Conservation (phyloP, 345 rosid species). For the Brassica cretica region DNA sequence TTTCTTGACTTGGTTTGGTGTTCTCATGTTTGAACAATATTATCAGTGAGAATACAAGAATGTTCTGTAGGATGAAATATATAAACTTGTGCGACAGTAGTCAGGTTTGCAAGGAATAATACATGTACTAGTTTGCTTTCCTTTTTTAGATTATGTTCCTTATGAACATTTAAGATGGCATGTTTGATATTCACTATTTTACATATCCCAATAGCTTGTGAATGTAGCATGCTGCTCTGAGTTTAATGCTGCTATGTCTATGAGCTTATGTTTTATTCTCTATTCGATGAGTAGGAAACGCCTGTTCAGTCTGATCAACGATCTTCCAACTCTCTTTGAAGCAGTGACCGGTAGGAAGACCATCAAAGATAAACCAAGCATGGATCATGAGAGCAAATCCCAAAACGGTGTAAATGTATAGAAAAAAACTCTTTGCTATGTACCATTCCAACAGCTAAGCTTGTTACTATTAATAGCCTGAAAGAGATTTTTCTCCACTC, state of each 20-base stretch:
- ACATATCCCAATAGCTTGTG: background rate
- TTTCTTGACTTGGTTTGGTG: background rate
- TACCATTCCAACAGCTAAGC: background rate
- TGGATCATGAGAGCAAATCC: slow-evolving; percentile 73
- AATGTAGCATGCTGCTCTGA: background rate
- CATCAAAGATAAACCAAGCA: slow-evolving; percentile 56
- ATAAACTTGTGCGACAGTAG: background rate
- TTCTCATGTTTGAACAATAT: background rate
- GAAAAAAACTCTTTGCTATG: background rate
- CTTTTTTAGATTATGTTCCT: background rate
- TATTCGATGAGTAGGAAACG: slow-evolving; percentile 54
- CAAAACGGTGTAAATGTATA: slow-evolving; percentile 72
- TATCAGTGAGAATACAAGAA: background rate
- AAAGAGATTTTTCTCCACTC: background rate
- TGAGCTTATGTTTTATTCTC: background rate
- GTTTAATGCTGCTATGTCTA: background rate
- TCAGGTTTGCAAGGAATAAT: background rate
- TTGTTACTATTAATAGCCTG: background rate
- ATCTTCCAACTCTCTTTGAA: slow-evolving; percentile 71
- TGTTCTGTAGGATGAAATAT: background rate
- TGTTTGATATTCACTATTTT: background rate
- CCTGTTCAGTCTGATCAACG: slow-evolving; percentile 70
- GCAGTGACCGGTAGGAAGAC: slow-evolving; percentile 62
- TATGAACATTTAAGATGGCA: background rate
- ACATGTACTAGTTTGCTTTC: background rate